Percentiles rank a stretch among this genome's conserved stretches.
Conservation (phyloP, 140 eudicot genomes). For the Erigeron philadelphicus region DNA sequence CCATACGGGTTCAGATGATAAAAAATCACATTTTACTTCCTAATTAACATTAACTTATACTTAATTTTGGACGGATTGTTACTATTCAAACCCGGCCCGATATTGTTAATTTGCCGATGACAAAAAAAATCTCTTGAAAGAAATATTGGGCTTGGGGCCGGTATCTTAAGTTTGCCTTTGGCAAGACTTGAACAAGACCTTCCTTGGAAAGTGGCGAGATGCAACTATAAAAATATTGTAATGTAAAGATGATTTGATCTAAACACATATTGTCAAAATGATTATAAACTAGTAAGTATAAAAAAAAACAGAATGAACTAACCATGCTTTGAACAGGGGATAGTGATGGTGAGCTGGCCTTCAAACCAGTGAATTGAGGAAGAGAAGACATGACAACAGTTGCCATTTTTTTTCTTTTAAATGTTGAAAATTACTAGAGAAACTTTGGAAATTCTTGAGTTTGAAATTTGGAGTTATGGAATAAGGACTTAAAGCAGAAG, state of each 20-base stretch:
- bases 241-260: too few relatives aligned
- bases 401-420: constrained; percentile 47
- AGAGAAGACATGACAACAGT: constrained; percentile 61
- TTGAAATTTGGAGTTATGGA: background rate
- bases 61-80: too few relatives aligned
- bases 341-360: constrained; percentile 38
- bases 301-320: constrained; percentile 16
- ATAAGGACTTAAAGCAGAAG: constrained; percentile 26
- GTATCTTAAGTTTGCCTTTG: too few relatives aligned
- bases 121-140: too few relatives aligned
- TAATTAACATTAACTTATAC: background rate
- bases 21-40: background rate
- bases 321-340: constrained; percentile 58
- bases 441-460: background rate
- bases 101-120: too few relatives aligned
- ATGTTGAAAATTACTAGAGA: background rate
- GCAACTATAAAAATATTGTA: too few relatives aligned
- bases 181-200: too few relatives aligned
- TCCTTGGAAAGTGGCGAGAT: too few relatives aligned
- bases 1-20: too few relatives aligned
- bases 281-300: background rate
- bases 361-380: constrained; percentile 79
- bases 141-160: too few relatives aligned
- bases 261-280: too few relatives aligned
- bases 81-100: too few relatives aligned